Evolutionary conservation across 2,329 filamentous ascomycete species (phyloP).

Genomic region (Hirsutella thompsonii): DNA sequence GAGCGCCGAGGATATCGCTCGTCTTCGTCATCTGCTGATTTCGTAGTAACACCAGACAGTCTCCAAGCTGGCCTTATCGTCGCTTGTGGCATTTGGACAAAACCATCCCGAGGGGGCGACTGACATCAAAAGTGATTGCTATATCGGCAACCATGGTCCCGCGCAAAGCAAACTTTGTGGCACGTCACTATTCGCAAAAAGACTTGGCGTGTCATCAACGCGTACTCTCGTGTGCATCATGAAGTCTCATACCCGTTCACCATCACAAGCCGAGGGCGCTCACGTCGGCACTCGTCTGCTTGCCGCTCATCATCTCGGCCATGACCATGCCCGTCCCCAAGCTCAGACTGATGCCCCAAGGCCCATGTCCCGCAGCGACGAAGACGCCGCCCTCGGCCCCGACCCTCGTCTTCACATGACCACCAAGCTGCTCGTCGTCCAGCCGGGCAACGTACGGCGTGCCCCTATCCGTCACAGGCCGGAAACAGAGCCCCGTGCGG

Average conservation of each 20-base stretch:
- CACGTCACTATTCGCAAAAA: too few relatives aligned
- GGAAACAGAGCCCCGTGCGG: constrained; percentile 57
- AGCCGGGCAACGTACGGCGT: constrained; percentile 50
- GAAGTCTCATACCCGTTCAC: background rate
- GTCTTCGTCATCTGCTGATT: constrained; percentile 11
- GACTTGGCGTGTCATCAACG: too few relatives aligned
- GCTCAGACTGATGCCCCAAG: constrained; percentile 56
- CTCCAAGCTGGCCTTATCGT: too few relatives aligned
- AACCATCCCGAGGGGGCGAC: too few relatives aligned
- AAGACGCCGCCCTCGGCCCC: constrained; percentile 50
- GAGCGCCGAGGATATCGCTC: constrained; percentile 20
- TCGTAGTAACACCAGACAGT: background rate
- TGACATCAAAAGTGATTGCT: too few relatives aligned
- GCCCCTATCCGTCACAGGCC: constrained; percentile 53
- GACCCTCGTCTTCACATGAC: constrained; percentile 25
- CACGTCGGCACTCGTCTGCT: constrained; percentile 45
- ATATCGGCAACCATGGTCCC: too few relatives aligned
- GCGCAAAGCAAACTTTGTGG: too few relatives aligned
- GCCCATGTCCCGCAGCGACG: constrained; percentile 59
- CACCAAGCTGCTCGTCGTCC: constrained; percentile 40
- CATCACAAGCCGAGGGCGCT: constrained; percentile 2
- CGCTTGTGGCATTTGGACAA: too few relatives aligned
- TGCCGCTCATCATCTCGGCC: constrained; percentile 54
- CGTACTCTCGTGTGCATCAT: too few relatives aligned
- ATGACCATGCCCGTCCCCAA: constrained; percentile 60